Conservation (phyloP, 2,329 filamentous ascomycete species). For the Fusarium humuli region DNA sequence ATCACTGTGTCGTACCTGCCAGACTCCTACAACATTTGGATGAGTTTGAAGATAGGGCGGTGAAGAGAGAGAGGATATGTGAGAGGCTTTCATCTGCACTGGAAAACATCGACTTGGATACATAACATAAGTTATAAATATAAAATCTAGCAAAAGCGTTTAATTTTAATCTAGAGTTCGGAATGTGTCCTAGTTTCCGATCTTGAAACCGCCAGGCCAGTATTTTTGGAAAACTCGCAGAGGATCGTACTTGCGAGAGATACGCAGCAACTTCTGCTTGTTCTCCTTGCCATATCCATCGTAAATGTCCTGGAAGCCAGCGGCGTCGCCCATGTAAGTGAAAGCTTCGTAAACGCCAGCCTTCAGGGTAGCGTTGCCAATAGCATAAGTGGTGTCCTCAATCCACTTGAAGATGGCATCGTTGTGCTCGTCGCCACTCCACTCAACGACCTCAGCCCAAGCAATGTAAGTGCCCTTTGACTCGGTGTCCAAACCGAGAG, state of each 20-base stretch:
- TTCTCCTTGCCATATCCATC: conserved; percentile 27
- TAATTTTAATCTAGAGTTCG: too few relatives aligned
- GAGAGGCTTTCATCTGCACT: too few relatives aligned
- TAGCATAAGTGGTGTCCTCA: conserved; percentile 19
- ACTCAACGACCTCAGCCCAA: conserved; percentile 37
- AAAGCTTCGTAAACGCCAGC: conserved; percentile 28
- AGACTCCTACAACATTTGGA: too few relatives aligned
- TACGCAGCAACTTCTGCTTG: conserved; percentile 6
- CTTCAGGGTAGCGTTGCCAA: conserved; percentile 24
- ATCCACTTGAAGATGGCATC: conserved; percentile 31
- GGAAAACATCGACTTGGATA: too few relatives aligned
- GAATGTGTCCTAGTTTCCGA: too few relatives aligned
- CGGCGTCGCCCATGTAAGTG: conserved; percentile 34
- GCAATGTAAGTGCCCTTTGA: conserved; percentile 29
- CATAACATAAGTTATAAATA: too few relatives aligned
- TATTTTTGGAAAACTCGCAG: conserved; percentile 18
- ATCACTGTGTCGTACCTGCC: too few relatives aligned
- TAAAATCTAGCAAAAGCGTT: too few relatives aligned
- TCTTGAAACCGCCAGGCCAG: conserved; percentile 32
- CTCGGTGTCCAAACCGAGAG: conserved; percentile 21
- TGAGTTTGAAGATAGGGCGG: too few relatives aligned
- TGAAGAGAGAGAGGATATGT: too few relatives aligned
- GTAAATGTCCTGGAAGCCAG: conserved; percentile 22
- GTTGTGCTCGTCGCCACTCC: conserved; percentile 28
- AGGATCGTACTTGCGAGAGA: conserved; percentile 30